Evolutionary conservation across 768 basidiomycete genomes (phyloP).

Genomic region (Lactarius deliciosus): DNA sequence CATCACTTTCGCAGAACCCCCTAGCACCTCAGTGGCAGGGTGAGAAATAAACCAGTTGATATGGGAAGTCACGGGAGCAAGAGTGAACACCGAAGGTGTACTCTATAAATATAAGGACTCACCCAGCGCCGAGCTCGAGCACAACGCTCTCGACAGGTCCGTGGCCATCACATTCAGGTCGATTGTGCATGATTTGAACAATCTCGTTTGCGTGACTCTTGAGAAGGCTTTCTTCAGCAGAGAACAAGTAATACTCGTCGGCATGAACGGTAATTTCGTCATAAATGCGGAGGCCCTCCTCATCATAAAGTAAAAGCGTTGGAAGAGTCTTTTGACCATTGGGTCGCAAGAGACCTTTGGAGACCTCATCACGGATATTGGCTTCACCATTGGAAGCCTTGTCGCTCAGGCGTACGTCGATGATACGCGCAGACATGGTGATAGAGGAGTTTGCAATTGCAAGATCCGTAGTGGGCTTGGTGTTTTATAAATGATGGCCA

Average conservation of each 20-base stretch:
- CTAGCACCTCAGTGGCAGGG: not conserved
- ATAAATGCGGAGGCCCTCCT: constrained; percentile 81
- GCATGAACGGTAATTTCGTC: constrained; percentile 79
- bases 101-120: constrained; percentile 38
- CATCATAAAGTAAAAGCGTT: constrained; percentile 83
- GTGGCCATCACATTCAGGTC: constrained; percentile 31
- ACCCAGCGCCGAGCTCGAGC: constrained; percentile 95
- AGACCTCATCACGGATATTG: constrained; percentile 46
- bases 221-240: constrained; percentile 84
- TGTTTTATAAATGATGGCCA: constrained; percentile 7
- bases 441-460: not conserved
- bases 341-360: constrained; percentile 56
- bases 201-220: constrained; percentile 72
- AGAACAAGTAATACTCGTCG: constrained; percentile 87
- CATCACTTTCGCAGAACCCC: not conserved
- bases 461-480: not conserved
- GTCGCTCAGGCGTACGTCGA: constrained; percentile 48
- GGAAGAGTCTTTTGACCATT: constrained; percentile 64
- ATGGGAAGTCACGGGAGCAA: not conserved
- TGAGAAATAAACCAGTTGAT: not conserved
- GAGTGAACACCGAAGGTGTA: not conserved
- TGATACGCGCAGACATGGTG: constrained; percentile 40
- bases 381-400: constrained; percentile 35
- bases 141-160: constrained; percentile 52
- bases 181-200: constrained; percentile 63